Conservation (phyloP, 768 basidiomycete genomes). For the Rossbeevera mucosa region DNA sequence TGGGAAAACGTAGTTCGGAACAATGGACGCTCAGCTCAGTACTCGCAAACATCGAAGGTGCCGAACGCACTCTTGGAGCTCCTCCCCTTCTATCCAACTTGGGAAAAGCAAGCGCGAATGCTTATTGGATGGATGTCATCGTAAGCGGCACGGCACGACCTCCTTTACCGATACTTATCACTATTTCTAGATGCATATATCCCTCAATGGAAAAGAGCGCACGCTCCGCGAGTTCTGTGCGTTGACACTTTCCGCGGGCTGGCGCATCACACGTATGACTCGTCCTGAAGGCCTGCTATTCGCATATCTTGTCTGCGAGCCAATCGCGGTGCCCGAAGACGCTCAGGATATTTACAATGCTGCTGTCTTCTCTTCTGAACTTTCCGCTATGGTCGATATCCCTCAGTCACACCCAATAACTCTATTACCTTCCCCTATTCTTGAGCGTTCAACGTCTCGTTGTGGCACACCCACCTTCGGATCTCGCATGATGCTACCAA, state of each 20-base stretch:
- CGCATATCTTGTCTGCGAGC: conserved; percentile 66
- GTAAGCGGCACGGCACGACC: conserved; percentile 32
- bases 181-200: conserved; percentile 55
- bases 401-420: conserved; percentile 6
- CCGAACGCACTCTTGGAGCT: conserved; percentile 49
- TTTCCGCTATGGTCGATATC: conserved; percentile 12
- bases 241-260: conserved; percentile 52
- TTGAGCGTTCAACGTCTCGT: conserved; percentile 46
- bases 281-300: conserved; percentile 62
- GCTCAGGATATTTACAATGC: conserved; percentile 23
- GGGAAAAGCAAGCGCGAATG: conserved; percentile 63
- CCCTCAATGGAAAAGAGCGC: conserved; percentile 66
- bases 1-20: background rate
- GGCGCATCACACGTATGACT: conserved; percentile 55
- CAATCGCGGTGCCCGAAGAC: conserved; percentile 46
- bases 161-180: background rate
- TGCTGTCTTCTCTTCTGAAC: conserved; percentile 13
- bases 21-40: conserved; percentile 29
- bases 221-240: conserved; percentile 60
- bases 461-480: conserved; percentile 64
- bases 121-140: conserved; percentile 67
- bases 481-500: conserved; percentile 37
- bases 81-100: conserved; percentile 68
- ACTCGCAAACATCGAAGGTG: conserved; percentile 46
- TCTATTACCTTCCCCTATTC: conserved; percentile 24